These are phyloP conservation scores for Larix kaempferi DNA, from an alignment of 75 land plant species.

Conservation along the genomic window DNA sequence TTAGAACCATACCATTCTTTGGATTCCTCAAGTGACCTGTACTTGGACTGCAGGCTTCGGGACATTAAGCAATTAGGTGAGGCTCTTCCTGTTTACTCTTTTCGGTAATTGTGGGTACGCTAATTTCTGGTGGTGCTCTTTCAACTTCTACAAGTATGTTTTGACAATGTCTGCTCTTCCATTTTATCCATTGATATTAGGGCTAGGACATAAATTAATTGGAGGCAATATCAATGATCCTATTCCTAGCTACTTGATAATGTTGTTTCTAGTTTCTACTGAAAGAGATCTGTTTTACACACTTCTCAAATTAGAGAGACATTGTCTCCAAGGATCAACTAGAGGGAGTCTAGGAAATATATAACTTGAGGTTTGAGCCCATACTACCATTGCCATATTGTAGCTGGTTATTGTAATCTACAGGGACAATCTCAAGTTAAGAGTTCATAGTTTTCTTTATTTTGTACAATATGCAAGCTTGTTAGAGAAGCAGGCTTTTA, in stretches of 20 bases:
- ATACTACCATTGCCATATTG: background rate
- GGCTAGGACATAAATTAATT: background rate
- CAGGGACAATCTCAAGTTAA: background rate
- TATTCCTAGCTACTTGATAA: background rate
- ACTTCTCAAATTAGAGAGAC: background rate
- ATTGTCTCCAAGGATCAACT: background rate
- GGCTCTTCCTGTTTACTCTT: background rate
- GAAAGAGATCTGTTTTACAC: background rate
- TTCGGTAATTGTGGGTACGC: background rate
- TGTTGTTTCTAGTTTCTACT: background rate
- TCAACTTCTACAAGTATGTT: background rate
- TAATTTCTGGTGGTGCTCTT: background rate
- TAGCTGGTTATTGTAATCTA: background rate
- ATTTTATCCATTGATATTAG: background rate
- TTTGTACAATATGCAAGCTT: background rate
- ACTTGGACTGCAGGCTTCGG: conserved; percentile 57
- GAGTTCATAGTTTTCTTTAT: background rate
- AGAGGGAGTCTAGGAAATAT: no score
- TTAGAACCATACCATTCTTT: background rate
- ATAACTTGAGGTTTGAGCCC: no score
- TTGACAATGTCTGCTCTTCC: background rate
- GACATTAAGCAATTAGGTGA: conserved; percentile 86
- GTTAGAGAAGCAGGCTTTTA: background rate
- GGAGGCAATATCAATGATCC: background rate
- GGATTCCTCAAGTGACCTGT: background rate